phyloP scores from a whole-genome alignment of 2,329 filamentous ascomycete species.

The Trichophyton benhamiae region DNA sequence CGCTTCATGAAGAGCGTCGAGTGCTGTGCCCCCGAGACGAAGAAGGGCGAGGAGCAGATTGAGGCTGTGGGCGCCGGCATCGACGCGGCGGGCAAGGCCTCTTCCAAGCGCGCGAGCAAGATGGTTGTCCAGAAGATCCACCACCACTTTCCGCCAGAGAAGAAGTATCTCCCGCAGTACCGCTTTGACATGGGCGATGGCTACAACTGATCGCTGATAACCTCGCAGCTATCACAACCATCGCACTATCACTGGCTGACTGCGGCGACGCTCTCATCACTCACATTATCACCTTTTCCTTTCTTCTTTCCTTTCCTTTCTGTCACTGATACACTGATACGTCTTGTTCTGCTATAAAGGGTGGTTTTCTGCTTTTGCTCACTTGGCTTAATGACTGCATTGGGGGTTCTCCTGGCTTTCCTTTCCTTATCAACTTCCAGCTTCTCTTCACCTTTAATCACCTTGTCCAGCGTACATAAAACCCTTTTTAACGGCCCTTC shows the following conservation, averaged over 20 bases:
- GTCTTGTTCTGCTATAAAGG: no score
- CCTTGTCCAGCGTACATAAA: not conserved
- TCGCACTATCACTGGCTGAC: no score
- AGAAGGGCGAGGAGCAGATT: conserved; percentile 36
- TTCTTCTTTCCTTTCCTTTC: not conserved
- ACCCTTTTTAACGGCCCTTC: not conserved
- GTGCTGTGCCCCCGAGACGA: conserved; percentile 58
- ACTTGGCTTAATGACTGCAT: not conserved
- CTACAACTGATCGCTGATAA: conserved; percentile 7
- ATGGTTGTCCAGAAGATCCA: conserved; percentile 23
- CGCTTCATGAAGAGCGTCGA: conserved; percentile 64
- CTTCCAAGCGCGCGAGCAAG: conserved; percentile 16
- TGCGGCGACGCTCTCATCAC: not conserved
- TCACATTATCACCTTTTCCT: not conserved
- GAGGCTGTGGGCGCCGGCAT: conserved; percentile 43
- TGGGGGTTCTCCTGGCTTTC: not conserved
- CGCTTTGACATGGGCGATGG: conserved; percentile 21
- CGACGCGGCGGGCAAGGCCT: conserved; percentile 19
- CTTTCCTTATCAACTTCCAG: not conserved
- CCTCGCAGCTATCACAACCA: no score
- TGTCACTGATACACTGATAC: not conserved
- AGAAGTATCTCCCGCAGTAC: conserved; percentile 19
- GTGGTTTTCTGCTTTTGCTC: not conserved
- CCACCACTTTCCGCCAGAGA: conserved; percentile 23
- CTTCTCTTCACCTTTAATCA: not conserved